Percentiles rank a stretch among this genome's conserved stretches.
These are phyloP conservation scores for Capsicum rhomboideum DNA, from an alignment of 257 asterid genomes.

Conservation along the genomic window DNA sequence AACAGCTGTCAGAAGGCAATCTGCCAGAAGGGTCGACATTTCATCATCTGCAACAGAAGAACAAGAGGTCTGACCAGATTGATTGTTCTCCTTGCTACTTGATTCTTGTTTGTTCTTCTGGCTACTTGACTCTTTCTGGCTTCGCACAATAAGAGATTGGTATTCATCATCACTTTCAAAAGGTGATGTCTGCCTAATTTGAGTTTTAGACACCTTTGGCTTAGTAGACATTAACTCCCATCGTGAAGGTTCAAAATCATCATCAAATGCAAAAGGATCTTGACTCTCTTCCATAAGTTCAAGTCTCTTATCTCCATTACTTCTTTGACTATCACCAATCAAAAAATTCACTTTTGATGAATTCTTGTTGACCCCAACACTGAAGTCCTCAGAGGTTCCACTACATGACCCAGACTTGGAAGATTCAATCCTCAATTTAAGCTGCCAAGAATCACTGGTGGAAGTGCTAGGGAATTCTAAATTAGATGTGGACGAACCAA, in stretches of 20 bases:
- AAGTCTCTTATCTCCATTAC: constrained; percentile 6
- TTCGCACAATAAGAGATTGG: constrained; percentile 14
- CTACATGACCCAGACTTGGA: constrained; percentile 46
- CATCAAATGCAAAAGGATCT: constrained; percentile 85
- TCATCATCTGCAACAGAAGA: constrained; percentile 33
- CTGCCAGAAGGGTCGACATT: constrained; percentile 49
- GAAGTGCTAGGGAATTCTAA: constrained; percentile 23
- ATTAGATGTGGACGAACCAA: constrained; percentile 22
- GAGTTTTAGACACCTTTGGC: constrained; percentile 17
- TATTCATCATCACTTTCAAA: constrained; percentile 15
- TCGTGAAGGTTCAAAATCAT: constrained; percentile 54
- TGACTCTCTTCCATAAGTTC: constrained; percentile 36
- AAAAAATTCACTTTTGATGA: constrained; percentile 20
- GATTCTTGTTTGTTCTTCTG: constrained; percentile 26
- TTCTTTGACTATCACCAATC: constrained; percentile 17
- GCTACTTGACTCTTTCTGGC: constrained; percentile 41
- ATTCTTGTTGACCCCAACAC: constrained; percentile 16
- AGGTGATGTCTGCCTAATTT: constrained; percentile 19
- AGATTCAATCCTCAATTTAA: constrained; percentile 50
- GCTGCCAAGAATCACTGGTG: constrained; percentile 32
- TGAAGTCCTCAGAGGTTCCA: constrained; percentile 31
- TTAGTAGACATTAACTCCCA: constrained; percentile 72
- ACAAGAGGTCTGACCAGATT: constrained; percentile 39
- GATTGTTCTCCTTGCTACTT: constrained; percentile 15
- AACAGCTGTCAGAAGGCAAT: constrained; percentile 68